Evolutionary conservation across 2,329 filamentous ascomycete genomes (phyloP).

Genomic region (Tolypocladium cylindrosporum): DNA sequence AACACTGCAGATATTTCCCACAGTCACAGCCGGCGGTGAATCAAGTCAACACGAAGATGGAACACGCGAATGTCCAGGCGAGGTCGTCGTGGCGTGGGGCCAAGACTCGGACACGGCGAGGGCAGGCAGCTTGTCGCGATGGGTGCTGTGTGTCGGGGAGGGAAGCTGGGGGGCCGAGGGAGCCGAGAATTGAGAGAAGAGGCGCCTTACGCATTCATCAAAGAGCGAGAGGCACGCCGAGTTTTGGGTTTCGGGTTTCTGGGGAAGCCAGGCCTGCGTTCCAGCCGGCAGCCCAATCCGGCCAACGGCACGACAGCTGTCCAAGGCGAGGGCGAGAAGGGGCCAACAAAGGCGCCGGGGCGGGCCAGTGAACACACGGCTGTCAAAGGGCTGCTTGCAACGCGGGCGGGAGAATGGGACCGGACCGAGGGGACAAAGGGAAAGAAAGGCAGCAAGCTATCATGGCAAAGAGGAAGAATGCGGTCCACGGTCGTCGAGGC

Average conservation of each 20-base stretch:
- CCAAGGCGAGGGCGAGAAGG: not conserved
- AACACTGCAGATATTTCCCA: not conserved
- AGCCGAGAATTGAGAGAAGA: not conserved
- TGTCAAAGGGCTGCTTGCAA: not conserved
- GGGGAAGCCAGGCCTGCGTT: constrained; percentile 1
- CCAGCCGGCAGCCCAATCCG: constrained; percentile 1
- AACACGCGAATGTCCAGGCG: not conserved
- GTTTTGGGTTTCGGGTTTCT: not conserved
- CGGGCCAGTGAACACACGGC: not conserved
- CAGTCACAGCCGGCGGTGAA: not conserved
- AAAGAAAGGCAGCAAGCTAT: not conserved
- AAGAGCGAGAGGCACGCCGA: not conserved
- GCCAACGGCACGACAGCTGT: not conserved
- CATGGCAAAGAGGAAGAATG: not conserved
- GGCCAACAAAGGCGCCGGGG: constrained; percentile 1
- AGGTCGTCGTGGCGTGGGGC: not conserved
- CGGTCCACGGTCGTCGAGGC: not conserved
- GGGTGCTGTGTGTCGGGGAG: not conserved
- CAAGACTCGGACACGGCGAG: not conserved
- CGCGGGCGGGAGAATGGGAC: not conserved
- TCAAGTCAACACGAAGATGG: not conserved
- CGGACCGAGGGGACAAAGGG: not conserved
- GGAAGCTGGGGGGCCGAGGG: not conserved
- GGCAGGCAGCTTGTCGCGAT: not conserved
- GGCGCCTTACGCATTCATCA: not conserved